phyloP scores from a whole-genome alignment of 352 stramenopile species.

The Globisporangium cystogenes region DNA sequence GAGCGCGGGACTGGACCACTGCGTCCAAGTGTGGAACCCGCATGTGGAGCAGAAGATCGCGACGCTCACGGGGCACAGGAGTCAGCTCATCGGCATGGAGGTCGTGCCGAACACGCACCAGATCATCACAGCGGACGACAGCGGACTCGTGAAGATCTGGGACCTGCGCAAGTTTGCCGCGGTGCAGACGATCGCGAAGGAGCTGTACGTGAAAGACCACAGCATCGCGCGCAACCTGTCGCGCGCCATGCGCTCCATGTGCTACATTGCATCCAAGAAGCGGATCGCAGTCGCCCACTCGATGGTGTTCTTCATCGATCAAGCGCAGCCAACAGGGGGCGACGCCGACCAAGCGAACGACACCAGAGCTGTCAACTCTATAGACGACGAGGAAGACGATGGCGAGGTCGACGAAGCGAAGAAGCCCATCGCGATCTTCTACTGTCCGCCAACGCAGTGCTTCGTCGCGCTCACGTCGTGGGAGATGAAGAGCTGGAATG shows the following conservation, averaged over 20 bases:
- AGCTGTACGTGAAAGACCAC: slow-evolving; percentile 26
- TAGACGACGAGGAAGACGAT: background rate
- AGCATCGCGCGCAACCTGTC: slow-evolving; percentile 2
- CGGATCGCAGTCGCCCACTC: slow-evolving; percentile 47
- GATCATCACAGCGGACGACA: slow-evolving; percentile 48
- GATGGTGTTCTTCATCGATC: slow-evolving; percentile 46
- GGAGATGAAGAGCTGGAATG: slow-evolving; percentile 25
- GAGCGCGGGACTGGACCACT: slow-evolving; percentile 48
- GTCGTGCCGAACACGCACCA: slow-evolving; percentile 34
- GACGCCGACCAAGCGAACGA: background rate
- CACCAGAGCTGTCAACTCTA: background rate
- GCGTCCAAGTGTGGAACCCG: slow-evolving; percentile 55
- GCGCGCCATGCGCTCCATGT: slow-evolving; percentile 25
- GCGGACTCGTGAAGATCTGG: slow-evolving; percentile 48
- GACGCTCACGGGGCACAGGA: slow-evolving; percentile 30
- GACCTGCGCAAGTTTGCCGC: slow-evolving; percentile 42
- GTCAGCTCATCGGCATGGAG: slow-evolving; percentile 48
- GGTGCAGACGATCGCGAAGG: slow-evolving; percentile 29
- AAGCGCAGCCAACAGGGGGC: slow-evolving; percentile 2
- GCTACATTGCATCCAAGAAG: slow-evolving; percentile 22
- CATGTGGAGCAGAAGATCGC: slow-evolving; percentile 54
- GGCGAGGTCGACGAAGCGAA: slow-evolving; percentile 18
- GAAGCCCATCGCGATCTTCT: slow-evolving; percentile 30
- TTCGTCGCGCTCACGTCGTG: slow-evolving; percentile 29
- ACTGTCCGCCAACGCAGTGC: slow-evolving; percentile 17